Evolutionary conservation across 2,329 filamentous ascomycete species (phyloP), one percentile per base, ranked within the genome.

Genomic region (Beauveria caledonica): DNA sequence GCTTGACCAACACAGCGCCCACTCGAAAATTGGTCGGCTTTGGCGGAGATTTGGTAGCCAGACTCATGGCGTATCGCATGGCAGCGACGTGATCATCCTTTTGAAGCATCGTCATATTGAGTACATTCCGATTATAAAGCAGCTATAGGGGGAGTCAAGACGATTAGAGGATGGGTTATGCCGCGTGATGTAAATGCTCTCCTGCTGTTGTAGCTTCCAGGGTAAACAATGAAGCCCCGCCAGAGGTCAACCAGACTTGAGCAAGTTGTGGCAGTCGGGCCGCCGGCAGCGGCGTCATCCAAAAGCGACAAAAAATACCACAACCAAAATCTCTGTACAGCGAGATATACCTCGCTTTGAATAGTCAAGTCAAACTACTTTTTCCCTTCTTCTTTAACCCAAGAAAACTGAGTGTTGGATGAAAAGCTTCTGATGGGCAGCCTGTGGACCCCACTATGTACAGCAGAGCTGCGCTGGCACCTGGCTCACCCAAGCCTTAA

Each of bases 1-100:
- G 71, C 61, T 85, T 79, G 21, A 94, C 80, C 44, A 97, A 80
- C n/a, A 96, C 73, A n/a, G 94, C 94, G 46, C 94, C 94, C 23
- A 99, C 92, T 62, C 93, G 86, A 77, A 92, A 99, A 73, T 97
- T 97, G 56, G 90, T 92, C 2, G 92, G 88, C 68, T 88, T 92
- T 29, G 91, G 90, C 2, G 90, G 89, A 11, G 92, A 96, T 64
- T 88, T 82, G 40, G 82, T 80, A 13, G 94, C 92, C 64, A 92
- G 80, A n/a, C 80, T 76, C 61, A 97, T 83, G 42, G 91, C 91
- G 60, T 87, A 77, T 59, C 78, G 81, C 78, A 97, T 88, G 70
- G 77, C 77, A 2, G 69, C 73, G 53, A 70, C 69, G 69, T 84
- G 81, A 60, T 81, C 74, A 36, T 71, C 74, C 7, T 72, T 55